Evolutionary conservation across 768 basidiomycete genomes (phyloP).

Genomic region (Lactarius sp.): DNA sequence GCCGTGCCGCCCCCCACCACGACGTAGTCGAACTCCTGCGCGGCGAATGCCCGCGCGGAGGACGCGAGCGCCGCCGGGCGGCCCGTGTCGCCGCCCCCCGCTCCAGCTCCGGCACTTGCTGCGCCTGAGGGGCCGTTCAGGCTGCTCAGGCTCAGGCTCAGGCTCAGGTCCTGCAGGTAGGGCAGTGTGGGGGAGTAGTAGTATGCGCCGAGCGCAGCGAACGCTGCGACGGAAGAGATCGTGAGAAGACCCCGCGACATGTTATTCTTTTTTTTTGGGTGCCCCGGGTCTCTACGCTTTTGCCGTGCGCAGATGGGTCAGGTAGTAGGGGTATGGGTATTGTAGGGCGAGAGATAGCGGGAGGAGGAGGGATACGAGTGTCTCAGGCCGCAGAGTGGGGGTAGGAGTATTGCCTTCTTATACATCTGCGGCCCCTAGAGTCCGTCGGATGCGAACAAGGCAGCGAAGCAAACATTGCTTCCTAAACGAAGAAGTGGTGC

Average conservation of each 20-base stretch:
- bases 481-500: too few species aligned
- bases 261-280: neutral
- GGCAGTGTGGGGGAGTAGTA: neutral
- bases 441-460: conserved; percentile 6
- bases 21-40: conserved; percentile 22
- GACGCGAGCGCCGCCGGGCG: conserved; percentile 9
- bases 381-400: neutral
- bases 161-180: neutral
- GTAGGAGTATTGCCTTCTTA: neutral
- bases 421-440: neutral
- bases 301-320: neutral
- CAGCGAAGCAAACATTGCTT: neutral
- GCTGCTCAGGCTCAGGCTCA: too few species aligned
- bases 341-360: neutral
- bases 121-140: neutral
- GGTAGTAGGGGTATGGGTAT: neutral
- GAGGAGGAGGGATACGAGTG: neutral
- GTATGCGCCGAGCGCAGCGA: conserved; percentile 10
- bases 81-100: too few species aligned
- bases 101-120: too few species aligned
- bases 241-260: conserved; percentile 7
- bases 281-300: too few species aligned
- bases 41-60: conserved; percentile 13
- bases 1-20: conserved; percentile 27
- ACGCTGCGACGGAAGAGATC: conserved; percentile 1